These are phyloP conservation scores for Saccharum hybrid DNA, from an alignment of 202 grass and related monocot species.

Conservation along the genomic window DNA sequence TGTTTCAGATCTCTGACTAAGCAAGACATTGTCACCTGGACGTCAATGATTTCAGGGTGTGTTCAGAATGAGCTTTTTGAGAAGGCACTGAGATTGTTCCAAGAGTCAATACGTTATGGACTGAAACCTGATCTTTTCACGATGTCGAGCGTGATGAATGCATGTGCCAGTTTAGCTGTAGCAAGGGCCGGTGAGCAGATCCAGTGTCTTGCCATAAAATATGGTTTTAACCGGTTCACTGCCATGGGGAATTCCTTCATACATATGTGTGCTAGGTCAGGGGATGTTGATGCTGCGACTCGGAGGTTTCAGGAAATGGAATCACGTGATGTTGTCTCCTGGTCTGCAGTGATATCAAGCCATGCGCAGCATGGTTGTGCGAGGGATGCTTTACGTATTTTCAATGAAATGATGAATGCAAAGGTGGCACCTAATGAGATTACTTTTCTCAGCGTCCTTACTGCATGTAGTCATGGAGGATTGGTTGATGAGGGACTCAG, in stretches of 20 bases:
- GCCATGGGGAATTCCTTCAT: slow-evolving; percentile 69
- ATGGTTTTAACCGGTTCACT: slow-evolving; percentile 54
- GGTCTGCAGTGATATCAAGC: slow-evolving; percentile 76
- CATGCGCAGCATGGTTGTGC: slow-evolving; percentile 73
- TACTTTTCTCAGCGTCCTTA: slow-evolving; percentile 75
- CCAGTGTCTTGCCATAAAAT: slow-evolving; percentile 62
- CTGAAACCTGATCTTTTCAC: slow-evolving; percentile 71
- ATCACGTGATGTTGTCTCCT: slow-evolving; percentile 66
- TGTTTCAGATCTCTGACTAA: slow-evolving; percentile 56
- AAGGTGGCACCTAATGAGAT: slow-evolving; percentile 63
- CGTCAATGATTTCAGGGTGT: slow-evolving; percentile 70
- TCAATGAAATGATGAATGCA: slow-evolving; percentile 55
- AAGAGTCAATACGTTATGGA: slow-evolving; percentile 48
- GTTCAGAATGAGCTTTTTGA: slow-evolving; percentile 66
- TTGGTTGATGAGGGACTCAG: slow-evolving; percentile 74
- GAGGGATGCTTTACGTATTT: slow-evolving; percentile 54
- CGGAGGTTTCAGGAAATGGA: slow-evolving; percentile 72
- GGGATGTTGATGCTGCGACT: slow-evolving; percentile 56
- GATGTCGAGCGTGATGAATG: slow-evolving; percentile 70
- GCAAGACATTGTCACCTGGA: slow-evolving; percentile 78
- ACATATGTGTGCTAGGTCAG: slow-evolving; percentile 80
- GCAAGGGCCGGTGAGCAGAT: slow-evolving; percentile 65
- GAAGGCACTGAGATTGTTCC: slow-evolving; percentile 64
- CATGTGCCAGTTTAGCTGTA: slow-evolving; percentile 70
- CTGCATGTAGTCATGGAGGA: slow-evolving; percentile 81